Percentiles rank a stretch among this genome's conserved stretches.
Conservation (phyloP, 306 rosid genomes). For the Neltuma alba region DNA sequence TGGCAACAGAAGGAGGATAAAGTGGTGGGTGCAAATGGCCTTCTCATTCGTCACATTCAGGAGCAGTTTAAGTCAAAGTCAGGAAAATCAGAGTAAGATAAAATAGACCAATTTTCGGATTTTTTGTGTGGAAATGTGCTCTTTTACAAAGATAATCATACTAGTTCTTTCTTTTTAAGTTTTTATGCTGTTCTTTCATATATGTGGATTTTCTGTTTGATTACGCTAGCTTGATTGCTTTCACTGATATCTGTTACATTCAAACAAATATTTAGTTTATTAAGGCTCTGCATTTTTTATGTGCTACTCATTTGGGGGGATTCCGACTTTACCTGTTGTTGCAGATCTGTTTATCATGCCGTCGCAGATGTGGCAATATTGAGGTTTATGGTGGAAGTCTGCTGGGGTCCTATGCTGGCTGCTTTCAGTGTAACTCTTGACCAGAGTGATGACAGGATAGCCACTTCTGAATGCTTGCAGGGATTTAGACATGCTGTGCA, state of each 20-base stretch:
- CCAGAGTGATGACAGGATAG: slow-evolving; percentile 95
- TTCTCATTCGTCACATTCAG: slow-evolving; percentile 91
- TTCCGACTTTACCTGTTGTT: slow-evolving; percentile 38
- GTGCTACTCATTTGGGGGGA: slow-evolving; percentile 26
- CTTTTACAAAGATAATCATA: slow-evolving; percentile 19
- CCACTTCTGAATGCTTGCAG: slow-evolving; percentile 86
- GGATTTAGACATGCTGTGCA: slow-evolving; percentile 96
- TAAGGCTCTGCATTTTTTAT: slow-evolving; percentile 11
- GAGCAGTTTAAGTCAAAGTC: slow-evolving; percentile 94
- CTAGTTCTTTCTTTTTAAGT: slow-evolving; percentile 10
- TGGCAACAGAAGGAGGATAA: slow-evolving; percentile 97
- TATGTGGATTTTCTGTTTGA: slow-evolving; percentile 16
- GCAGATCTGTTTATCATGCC: slow-evolving; percentile 90
- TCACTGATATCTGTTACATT: neutral
- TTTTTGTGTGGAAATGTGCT: slow-evolving; percentile 26
- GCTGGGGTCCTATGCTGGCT: slow-evolving; percentile 99
- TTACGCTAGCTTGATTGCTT: slow-evolving; percentile 12
- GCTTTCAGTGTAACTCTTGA: slow-evolving; percentile 98
- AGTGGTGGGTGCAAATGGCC: slow-evolving; percentile 94
- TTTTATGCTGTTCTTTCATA: slow-evolving; percentile 18
- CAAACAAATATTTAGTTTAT: neutral
- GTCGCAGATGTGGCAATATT: slow-evolving; percentile 92
- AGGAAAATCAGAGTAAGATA: slow-evolving; percentile 95
- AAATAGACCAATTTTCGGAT: slow-evolving; percentile 28
- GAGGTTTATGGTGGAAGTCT: slow-evolving; percentile 98